These are phyloP conservation scores for Thermothielavioides terrestris DNA, from an alignment of 495 filamentous ascomycete species.

Conservation along the genomic window DNA sequence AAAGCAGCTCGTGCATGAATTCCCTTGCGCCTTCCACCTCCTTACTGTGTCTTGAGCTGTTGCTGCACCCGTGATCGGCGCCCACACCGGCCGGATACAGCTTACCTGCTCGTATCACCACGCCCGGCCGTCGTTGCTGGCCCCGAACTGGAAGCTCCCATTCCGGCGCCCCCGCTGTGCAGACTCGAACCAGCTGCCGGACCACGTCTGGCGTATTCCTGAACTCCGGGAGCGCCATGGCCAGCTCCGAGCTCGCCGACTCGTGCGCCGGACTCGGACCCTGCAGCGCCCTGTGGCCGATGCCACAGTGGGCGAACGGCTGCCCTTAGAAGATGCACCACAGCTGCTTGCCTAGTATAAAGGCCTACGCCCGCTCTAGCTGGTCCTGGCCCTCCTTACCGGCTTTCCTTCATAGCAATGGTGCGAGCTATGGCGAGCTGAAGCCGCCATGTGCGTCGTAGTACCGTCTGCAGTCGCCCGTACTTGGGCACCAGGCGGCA, in stretches of 20 bases:
- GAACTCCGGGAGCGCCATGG: slow-evolving; percentile 21
- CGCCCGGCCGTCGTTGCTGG: neutral
- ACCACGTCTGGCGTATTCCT: slow-evolving; percentile 10
- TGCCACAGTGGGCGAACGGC: slow-evolving; percentile 17
- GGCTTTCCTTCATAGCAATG: neutral
- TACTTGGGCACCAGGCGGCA: slow-evolving; percentile 2
- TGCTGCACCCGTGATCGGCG: neutral
- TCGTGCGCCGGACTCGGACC: slow-evolving; percentile 3
- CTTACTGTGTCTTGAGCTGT: neutral
- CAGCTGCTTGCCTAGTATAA: slow-evolving; percentile 30
- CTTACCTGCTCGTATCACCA: slow-evolving; percentile 8
- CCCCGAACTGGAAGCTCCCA: slow-evolving; percentile 12
- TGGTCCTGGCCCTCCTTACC: neutral
- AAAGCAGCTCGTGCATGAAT: neutral
- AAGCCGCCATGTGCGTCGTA: slow-evolving; percentile 17
- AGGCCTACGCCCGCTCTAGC: slow-evolving; percentile 24
- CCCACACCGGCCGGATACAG: slow-evolving; percentile 3
- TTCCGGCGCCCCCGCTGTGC: slow-evolving; percentile 22
- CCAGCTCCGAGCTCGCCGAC: neutral
- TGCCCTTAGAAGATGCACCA: slow-evolving; percentile 32
- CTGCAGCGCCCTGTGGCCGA: slow-evolving; percentile 19
- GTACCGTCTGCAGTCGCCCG: slow-evolving; percentile 11
- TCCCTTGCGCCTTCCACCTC: slow-evolving; percentile 7
- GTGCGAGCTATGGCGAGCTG: slow-evolving; percentile 16
- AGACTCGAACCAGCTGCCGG: slow-evolving; percentile 15